phyloP scores from a whole-genome alignment of 2,329 filamentous ascomycete genomes.

The Verticillium zaregamsianum region DNA sequence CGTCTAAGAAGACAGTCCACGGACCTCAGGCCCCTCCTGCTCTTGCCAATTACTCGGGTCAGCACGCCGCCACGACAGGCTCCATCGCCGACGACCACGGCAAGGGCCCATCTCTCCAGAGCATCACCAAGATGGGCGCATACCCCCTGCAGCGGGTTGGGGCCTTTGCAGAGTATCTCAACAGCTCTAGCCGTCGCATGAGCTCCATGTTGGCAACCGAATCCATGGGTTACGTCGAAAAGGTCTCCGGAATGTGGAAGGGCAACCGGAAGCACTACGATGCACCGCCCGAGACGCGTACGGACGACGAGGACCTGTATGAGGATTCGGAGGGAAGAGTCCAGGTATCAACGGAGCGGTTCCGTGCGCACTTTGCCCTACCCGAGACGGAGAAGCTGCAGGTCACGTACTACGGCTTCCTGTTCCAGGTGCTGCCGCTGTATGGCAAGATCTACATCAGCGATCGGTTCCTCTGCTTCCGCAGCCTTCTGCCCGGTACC shows the following conservation, averaged over 20 bases:
- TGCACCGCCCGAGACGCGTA: constrained; percentile 47
- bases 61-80: constrained; percentile 35
- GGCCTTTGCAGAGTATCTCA: constrained; percentile 77
- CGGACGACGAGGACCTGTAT: constrained; percentile 50
- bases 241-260: constrained; percentile 95
- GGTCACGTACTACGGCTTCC: constrained; percentile 86
- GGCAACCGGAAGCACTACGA: constrained; percentile 88
- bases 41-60: constrained; percentile 9
- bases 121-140: constrained; percentile 56
- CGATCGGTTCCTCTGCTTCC: constrained; percentile 83
- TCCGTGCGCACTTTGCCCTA: constrained; percentile 87
- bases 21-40: constrained; percentile 5
- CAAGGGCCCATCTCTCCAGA: constrained; percentile 43
- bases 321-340: constrained; percentile 61
- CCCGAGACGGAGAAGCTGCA: constrained; percentile 77
- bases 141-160: constrained; percentile 83
- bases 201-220: constrained; percentile 79
- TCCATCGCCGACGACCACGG: constrained; percentile 23
- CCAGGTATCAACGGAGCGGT: constrained; percentile 70
- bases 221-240: constrained; percentile 94
- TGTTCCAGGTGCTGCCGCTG: constrained; percentile 84
- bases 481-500: constrained; percentile 83
- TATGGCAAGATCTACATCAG: constrained; percentile 98
- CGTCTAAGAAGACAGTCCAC: neutral
- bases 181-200: constrained; percentile 74